Evolutionary conservation across 331 rosid genomes (phyloP).

Genomic region (Stylosanthes scabra): DNA sequence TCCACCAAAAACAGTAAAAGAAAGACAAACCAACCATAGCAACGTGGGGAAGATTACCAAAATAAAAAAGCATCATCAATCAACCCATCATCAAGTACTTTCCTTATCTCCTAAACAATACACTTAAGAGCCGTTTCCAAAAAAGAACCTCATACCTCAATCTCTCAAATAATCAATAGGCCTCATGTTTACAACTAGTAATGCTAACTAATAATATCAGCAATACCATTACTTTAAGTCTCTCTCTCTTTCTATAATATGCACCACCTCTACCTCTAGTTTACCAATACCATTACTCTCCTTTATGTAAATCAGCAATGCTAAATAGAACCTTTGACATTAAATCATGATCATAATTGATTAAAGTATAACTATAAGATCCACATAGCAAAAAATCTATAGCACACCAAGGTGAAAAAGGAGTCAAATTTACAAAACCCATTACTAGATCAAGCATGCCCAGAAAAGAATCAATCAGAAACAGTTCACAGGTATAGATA

Average conservation of each 20-base stretch:
- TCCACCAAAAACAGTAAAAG: constrained; percentile 11
- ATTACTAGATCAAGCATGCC: not conserved
- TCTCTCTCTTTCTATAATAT: not conserved
- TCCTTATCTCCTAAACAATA: not conserved
- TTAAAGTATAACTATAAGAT: too few relatives aligned
- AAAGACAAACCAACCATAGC: not conserved
- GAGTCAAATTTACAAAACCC: not conserved
- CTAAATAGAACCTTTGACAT: too few relatives aligned
- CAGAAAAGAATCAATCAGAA: not conserved
- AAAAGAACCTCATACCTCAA: not conserved
- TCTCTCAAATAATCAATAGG: not conserved
- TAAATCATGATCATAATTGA: too few relatives aligned
- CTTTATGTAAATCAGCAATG: too few relatives aligned
- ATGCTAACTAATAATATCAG: not conserved
- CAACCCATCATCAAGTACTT: constrained; percentile 8
- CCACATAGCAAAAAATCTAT: not conserved
- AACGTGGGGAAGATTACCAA: not conserved
- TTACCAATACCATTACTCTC: too few relatives aligned
- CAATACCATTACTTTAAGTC: not conserved
- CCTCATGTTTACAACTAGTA: not conserved
- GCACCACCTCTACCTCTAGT: not conserved
- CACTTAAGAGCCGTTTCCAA: not conserved
- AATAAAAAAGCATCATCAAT: constrained; percentile 4
- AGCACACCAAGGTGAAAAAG: not conserved
- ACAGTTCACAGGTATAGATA: not conserved